These are phyloP conservation scores for Tylopilus felleus DNA, from an alignment of 768 basidiomycete genomes.

Conservation along the genomic window DNA sequence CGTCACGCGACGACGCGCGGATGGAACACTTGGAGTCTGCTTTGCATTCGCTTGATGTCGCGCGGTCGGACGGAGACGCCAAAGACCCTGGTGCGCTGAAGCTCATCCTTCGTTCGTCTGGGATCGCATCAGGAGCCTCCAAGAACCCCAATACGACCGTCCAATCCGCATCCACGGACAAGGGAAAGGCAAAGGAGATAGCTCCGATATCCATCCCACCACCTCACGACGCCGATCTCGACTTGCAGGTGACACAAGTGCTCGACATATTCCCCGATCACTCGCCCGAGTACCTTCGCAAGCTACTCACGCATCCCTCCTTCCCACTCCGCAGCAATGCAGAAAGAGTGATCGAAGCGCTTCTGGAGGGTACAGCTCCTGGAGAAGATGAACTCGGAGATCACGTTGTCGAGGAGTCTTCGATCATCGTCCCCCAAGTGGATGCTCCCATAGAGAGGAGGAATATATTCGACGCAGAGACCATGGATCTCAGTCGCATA, in stretches of 20 bases:
- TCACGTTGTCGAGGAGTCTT: neutral
- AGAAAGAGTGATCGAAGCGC: constrained; percentile 62
- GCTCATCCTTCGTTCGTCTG: constrained; percentile 62
- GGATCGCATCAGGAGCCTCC: constrained; percentile 33
- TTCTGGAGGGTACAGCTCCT: constrained; percentile 74
- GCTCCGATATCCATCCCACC: constrained; percentile 9
- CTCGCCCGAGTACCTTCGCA: constrained; percentile 52
- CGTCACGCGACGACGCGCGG: constrained; percentile 53
- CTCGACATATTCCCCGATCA: constrained; percentile 74
- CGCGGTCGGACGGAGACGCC: constrained; percentile 8
- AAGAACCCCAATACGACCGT: constrained; percentile 31
- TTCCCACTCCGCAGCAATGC: constrained; percentile 50
- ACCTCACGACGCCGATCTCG: constrained; percentile 42
- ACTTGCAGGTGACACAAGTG: constrained; percentile 62
- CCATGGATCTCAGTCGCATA: constrained; percentile 59
- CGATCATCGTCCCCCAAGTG: neutral
- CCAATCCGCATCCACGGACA: constrained; percentile 19
- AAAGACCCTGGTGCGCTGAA: constrained; percentile 56
- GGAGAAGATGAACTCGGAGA: constrained; percentile 28
- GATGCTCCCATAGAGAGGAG: constrained; percentile 42
- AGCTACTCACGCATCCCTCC: constrained; percentile 47
- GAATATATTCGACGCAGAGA: constrained; percentile 76
- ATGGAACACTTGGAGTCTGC: constrained; percentile 54
- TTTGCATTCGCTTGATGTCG: constrained; percentile 40
- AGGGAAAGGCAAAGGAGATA: constrained; percentile 43